phyloP scores from a whole-genome alignment of 2,329 filamentous ascomycete species.

The Cladosporium sp. region DNA sequence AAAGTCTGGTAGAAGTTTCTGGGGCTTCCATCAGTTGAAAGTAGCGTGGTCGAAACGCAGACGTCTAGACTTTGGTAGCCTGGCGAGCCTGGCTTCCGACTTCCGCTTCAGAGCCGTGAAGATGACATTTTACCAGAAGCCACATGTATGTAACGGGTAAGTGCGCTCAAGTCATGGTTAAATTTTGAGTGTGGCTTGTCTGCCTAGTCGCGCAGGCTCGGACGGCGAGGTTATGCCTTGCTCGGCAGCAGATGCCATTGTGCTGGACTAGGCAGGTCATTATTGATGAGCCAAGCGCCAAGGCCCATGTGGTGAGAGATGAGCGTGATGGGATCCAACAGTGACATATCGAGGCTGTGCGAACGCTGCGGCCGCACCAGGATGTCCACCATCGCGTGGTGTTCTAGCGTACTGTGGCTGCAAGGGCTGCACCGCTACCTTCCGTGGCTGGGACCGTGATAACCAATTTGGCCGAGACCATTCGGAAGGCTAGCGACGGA shows the following conservation, averaged over 20 bases:
- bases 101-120: no score
- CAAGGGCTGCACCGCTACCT: background rate
- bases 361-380: no score
- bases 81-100: no score
- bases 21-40: background rate
- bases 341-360: background rate
- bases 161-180: background rate
- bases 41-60: background rate
- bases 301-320: background rate
- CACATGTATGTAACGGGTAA: background rate
- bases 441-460: background rate
- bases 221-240: background rate
- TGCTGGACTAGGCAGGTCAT: background rate
- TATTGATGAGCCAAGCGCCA: constrained; percentile 3
- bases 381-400: constrained; percentile 5
- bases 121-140: no score
- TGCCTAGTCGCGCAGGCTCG: constrained; percentile 2
- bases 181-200: background rate
- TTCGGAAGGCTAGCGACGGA: background rate
- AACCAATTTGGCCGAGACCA: background rate
- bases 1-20: background rate
- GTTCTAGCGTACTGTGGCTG: constrained; percentile 6
- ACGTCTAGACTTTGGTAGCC: background rate
- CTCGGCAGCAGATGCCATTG: background rate
- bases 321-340: background rate